phyloP scores from a whole-genome alignment of 139 green algal genomes.

The Chlamydomonas sphaeroides region DNA sequence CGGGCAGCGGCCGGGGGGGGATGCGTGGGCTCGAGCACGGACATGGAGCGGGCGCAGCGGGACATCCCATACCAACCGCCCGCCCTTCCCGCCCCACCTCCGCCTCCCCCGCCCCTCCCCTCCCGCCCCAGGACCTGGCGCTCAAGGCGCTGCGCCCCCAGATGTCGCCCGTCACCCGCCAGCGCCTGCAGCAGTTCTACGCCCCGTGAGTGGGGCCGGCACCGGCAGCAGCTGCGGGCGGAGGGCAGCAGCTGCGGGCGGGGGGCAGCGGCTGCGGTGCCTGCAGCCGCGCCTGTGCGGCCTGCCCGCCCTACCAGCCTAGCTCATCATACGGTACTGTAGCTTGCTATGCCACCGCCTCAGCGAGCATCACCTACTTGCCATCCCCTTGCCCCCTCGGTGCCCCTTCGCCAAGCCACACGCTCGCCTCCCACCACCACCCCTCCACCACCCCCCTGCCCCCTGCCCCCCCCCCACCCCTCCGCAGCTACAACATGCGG shows the following conservation, averaged over 20 bases:
- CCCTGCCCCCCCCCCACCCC: not conserved
- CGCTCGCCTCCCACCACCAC: no score
- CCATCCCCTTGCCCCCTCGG: not conserved
- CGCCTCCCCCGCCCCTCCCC: no score
- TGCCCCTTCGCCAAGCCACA: no score
- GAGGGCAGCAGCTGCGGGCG: not conserved
- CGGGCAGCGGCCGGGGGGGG: not conserved
- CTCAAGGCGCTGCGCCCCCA: not conserved
- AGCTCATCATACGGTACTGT: not conserved
- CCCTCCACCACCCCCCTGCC: no score
- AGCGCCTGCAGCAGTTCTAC: constrained; percentile 15
- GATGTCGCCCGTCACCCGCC: not conserved
- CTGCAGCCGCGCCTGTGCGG: not conserved
- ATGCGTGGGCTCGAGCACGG: not conserved
- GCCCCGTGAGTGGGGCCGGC: constrained; percentile 21
- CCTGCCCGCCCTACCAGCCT: not conserved
- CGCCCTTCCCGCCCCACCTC: no score
- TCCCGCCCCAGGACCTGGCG: no score
- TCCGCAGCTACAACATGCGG: constrained; percentile 14
- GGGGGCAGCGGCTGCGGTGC: not conserved
- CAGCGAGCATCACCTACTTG: no score
- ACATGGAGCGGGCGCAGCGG: not conserved
- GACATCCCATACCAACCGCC: no score
- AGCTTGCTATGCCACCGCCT: not conserved
- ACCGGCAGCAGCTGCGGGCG: no score